Base-by-base conservation (phyloP, 106 monocot genomes). In the Gastrodia elata region DNA sequence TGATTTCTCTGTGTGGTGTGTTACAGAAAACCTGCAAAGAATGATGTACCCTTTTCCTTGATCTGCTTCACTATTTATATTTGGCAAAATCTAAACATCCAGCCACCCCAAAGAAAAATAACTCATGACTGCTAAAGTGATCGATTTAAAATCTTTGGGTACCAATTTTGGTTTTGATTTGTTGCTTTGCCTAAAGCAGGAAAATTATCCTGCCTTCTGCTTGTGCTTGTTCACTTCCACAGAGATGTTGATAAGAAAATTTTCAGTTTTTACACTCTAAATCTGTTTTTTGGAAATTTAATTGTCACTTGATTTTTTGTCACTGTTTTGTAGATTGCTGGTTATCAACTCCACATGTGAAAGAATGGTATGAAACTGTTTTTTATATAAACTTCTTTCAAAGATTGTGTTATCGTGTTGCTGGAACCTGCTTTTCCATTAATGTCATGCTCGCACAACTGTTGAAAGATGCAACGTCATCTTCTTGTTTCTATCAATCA, bases 291-390 rank as follows among this genome's bases (percentile, higher is more conserved):
- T 67, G 37, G 11, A 20, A 37, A 37, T 67, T 11, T 38, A 36
- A 20, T 38, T 20, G 13, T 20, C 64, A 61, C 37, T 61, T 61
- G 61, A 74, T 27, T 38, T 32, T 58, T 71, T 55, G 40, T 55
- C 38, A 40, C 67, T 74, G 1, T 36, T 68, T 80, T 36, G 73
- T 82, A 91, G 91, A 78, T 83, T 91, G 91, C 71, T 91, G 91
- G 91, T 56, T 65, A 70, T 78, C 77, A 16, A 91, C 91, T 30
- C 71, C 78, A 15, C 91, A 91, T 77, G 80, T 91, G 27, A 91
- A 87, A 38, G 80, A 83, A 78, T 91, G 91, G 87, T 91, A 91
- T 71, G 82, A 68, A 24, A 68, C 39, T 68, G 16, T 73, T 68
- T 73, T 42, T 32, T 39, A 43, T 26, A 61, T 77, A 15, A 36